Percentiles rank a stretch among this genome's conserved stretches.
Conservation (phyloP, 1,284 basidiomycete genomes). For the Boletus albobrunnescens region DNA sequence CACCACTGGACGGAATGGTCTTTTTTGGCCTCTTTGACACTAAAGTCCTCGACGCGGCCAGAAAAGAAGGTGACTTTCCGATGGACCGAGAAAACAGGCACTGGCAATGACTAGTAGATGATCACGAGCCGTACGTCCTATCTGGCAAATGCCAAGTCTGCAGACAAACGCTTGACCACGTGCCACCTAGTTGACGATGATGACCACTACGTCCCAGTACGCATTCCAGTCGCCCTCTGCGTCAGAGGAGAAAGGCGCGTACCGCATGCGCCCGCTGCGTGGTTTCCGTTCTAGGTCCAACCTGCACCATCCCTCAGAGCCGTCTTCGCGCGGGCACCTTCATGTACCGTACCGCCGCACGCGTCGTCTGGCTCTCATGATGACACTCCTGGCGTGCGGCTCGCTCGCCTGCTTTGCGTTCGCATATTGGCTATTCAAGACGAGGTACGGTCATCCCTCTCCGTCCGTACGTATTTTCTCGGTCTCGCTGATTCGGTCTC, state of each 20-base stretch:
- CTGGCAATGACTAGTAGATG: too few species aligned
- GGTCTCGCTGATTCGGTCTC: slow-evolving; percentile 12
- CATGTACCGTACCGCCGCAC: slow-evolving; percentile 23
- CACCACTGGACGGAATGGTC: too few species aligned
- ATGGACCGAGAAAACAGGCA: too few species aligned
- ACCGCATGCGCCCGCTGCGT: slow-evolving; percentile 52
- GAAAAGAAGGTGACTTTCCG: too few species aligned
- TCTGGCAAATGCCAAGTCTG: not conserved
- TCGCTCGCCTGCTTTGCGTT: slow-evolving; percentile 51
- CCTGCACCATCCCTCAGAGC: slow-evolving; percentile 14
- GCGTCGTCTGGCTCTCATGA: slow-evolving; percentile 38
- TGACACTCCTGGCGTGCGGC: slow-evolving; percentile 44
- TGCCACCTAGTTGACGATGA: too few species aligned
- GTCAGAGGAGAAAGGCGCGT: slow-evolving; percentile 57
- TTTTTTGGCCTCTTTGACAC: too few species aligned
- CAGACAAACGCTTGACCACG: slow-evolving; percentile 16
- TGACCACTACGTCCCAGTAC: slow-evolving; percentile 15
- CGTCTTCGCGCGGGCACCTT: slow-evolving; percentile 4
- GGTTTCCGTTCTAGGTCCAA: slow-evolving; percentile 16
- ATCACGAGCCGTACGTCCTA: too few species aligned
- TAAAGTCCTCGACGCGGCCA: too few species aligned
- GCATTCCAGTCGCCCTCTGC: slow-evolving; percentile 54
- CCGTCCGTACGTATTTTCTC: slow-evolving; percentile 22
- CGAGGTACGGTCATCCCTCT: slow-evolving; percentile 47
- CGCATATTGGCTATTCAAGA: slow-evolving; percentile 61